Evolutionary conservation across 2,329 filamentous ascomycete species (phyloP), one percentile per base, ranked within the genome.

Genomic region (Clarireedia paspali): DNA sequence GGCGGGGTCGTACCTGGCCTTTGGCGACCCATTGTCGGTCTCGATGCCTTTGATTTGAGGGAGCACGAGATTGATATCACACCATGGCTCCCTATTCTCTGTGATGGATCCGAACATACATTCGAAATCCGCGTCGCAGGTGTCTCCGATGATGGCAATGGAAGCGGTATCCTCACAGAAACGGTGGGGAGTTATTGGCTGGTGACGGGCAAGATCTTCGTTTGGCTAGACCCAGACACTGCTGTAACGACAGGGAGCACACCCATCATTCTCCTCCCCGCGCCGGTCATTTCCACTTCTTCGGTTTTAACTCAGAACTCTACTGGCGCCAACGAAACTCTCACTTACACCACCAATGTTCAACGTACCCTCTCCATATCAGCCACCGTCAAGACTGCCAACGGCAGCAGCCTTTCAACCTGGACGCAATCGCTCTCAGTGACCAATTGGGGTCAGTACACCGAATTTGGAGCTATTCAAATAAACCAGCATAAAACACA

Each of bases 21-120:
- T 40, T 90, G 91, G 79, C 77, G 88, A 6, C 89, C 89, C 0
- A 78, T 94, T 53, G 89, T 88, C 2, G 88, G 88, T 1, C 82
- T 88, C 20, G 84, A 94, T 64, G 83, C 88, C 0, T 94, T 90
- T 67, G 88, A 94, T 66, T 74, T 95, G 24, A 76, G 80, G 46
- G 88, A 94, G 67, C 83, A 89, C 60, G 87, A 94, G 67, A 88
- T 95, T 59, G 89, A 95, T 65, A 83, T 95, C 48, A 86, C 88
- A 1, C 84, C 88, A 0, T 94, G 86, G 75, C 73, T 94, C 3
- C 82, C 86, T 0, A 57, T 86, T 1, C 75, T 94, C 0, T 84
- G 80, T 60, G 83, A 91, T 63, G 85, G 83, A 0, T 63, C 73
- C 2, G 62, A 75, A 6, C 88, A 92, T 67, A 82, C 73, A 0